phyloP scores from a whole-genome alignment of 2,329 filamentous ascomycete species.

The Diaporthe velutina region DNA sequence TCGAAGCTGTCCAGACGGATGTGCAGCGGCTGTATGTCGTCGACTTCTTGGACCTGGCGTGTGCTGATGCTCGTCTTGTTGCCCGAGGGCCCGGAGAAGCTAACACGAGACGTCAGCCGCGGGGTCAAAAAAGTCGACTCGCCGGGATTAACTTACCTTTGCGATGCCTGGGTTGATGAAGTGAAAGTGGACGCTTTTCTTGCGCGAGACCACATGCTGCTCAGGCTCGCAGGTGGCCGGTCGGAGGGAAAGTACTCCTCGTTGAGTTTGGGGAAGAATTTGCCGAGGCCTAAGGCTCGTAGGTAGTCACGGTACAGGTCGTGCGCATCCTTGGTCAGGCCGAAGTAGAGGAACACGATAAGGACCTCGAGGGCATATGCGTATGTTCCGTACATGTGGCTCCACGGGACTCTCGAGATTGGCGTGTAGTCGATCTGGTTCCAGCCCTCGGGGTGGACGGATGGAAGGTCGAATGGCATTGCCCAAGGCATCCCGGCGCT shows the following conservation, averaged over 20 bases:
- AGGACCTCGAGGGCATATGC: conserved; percentile 61
- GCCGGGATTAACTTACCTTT: neutral
- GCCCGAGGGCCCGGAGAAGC: neutral
- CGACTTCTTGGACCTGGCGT: neutral
- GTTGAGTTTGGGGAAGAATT: conserved; percentile 56
- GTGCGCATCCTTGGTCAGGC: conserved; percentile 65
- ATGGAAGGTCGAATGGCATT: conserved; percentile 55
- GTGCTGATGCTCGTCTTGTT: neutral
- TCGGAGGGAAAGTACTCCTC: conserved; percentile 46
- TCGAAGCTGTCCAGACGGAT: conserved; percentile 36
- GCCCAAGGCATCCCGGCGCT: conserved; percentile 45
- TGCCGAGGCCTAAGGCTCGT: conserved; percentile 57
- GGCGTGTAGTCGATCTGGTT: conserved; percentile 60
- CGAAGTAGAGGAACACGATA: conserved; percentile 67
- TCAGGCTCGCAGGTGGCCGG: conserved; percentile 34
- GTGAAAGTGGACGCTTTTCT: conserved; percentile 1
- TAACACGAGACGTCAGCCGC: neutral
- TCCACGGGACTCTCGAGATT: conserved; percentile 54
- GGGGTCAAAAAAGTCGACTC: too few relatives aligned
- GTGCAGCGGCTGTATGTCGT: conserved; percentile 23
- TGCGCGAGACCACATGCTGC: conserved; percentile 23
- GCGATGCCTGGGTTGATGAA: conserved; percentile 3
- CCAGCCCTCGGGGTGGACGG: conserved; percentile 61
- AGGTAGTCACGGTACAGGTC: conserved; percentile 60
- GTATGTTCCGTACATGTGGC: conserved; percentile 61